Evolutionary conservation across 2,329 filamentous ascomycete genomes (phyloP).

Genomic region (Aspergillus fischeri): DNA sequence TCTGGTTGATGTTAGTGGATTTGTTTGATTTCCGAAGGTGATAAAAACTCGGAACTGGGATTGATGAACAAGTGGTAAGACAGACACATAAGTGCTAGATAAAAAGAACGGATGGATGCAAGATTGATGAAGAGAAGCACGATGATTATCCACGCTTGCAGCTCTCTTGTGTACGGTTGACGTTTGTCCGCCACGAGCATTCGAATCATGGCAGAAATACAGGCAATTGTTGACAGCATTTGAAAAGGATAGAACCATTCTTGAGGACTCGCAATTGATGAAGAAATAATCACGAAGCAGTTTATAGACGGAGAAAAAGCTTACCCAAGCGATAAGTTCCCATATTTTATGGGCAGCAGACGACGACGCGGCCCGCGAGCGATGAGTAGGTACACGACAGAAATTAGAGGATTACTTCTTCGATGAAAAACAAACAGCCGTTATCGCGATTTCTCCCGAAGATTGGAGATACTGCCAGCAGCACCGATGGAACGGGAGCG

Average conservation of each 20-base stretch:
- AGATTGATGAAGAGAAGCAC: not conserved
- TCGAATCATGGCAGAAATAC: not conserved
- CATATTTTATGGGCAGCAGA: constrained; percentile 7
- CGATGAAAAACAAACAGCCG: not conserved
- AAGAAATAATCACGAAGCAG: not conserved
- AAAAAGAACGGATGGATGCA: not conserved
- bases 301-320: not conserved
- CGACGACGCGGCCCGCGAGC: not conserved
- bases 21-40: not conserved
- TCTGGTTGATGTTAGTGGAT: constrained; percentile 49
- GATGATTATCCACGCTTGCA: not conserved
- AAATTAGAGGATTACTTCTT: not conserved
- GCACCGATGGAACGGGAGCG: not conserved
- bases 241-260: not conserved
- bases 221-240: not conserved
- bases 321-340: constrained; percentile 15
- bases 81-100: not conserved
- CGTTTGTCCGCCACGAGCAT: not conserved
- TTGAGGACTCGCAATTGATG: not conserved
- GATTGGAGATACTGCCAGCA: not conserved
- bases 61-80: not conserved
- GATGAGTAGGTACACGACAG: not conserved
- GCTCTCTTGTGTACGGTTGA: not conserved
- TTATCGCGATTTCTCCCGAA: not conserved
- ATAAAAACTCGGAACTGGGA: not conserved